Evolutionary conservation across 1,139 yeast species (phyloP), one percentile per base, ranked within the genome.

Genomic region (Saccharomycopsis crataegensis): DNA sequence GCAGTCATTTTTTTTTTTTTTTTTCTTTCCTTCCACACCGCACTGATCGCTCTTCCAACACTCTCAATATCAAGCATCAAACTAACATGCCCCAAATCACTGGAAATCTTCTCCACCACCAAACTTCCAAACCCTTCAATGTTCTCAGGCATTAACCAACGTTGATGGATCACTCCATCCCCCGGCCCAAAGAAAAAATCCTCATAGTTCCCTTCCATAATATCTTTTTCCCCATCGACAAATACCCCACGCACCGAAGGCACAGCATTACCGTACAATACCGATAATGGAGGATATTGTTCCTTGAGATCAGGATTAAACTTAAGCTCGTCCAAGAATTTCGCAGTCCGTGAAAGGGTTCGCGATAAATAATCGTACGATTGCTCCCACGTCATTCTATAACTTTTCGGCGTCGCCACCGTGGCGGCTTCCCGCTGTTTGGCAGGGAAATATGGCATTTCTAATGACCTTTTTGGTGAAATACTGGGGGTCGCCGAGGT

Each of bases 131-230:
- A 89, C 0, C 94, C 94, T 59, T 75, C 74, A 14, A 50, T 36
- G 33, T 72, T 69, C 62, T 84, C 86, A 0, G 97, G 96, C 80
- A 89, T 79, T 44, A 87, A 68, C 83, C 91, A 84, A 59, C 80
- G 80, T 61, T 84, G 88, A 67, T 87, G 89, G 1, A 89, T 86
- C 14, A 90, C 96, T 38, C 97, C 97, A 64, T 90, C 97, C 7
- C 97, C 97, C 8, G 90, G 90, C 0, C 96, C 96, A 65, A 87
- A 89, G 61, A 77, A 79, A 61, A 88, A 84, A 60, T 86, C 83
- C 59, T 78, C 81, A 67, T 86, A 90, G 59, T 80, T 78, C 6
- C 96, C 96, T 41, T 76, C 76, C 59, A 72, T 75, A 56, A 90
- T 82, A 50, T 81, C 93, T 33, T 81, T 77, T n/a, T 65, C 63